A percentile compares a stretch with the other conserved stretches of the same genome.
Conservation (phyloP, 345 rosid genomes). For the Citrus unshiu region DNA sequence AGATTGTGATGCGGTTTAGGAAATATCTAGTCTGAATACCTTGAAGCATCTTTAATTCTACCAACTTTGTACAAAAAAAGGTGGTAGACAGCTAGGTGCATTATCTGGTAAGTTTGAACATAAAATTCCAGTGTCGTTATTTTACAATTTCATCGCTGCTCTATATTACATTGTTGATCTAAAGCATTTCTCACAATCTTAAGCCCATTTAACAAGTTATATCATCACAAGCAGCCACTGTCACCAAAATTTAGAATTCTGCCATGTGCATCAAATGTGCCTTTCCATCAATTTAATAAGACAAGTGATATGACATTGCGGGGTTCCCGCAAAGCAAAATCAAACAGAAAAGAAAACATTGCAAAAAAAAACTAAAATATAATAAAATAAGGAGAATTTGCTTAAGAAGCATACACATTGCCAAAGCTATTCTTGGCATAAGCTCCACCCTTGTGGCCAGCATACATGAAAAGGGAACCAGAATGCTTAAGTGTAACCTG, state of each 20-base stretch:
- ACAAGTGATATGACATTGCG: not conserved
- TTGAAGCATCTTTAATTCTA: not conserved
- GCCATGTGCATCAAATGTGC: not conserved
- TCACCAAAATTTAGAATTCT: not conserved
- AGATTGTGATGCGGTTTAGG: not conserved
- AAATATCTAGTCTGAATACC: not conserved
- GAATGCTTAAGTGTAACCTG: slow-evolving; percentile 97
- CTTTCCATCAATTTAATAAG: too few relatives aligned
- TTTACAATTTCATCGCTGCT: not conserved
- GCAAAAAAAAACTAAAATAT: not conserved
- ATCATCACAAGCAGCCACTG: not conserved
- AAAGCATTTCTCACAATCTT: not conserved
- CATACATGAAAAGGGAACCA: slow-evolving; percentile 98
- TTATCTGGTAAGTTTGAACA: not conserved
- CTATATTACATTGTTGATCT: not conserved
- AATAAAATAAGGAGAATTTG: not conserved
- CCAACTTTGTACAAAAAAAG: not conserved
- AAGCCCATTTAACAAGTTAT: not conserved
- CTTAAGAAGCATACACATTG: slow-evolving; percentile 58
- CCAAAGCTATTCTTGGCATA: slow-evolving; percentile 99
- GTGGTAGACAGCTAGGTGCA: not conserved
- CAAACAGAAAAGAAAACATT: not conserved
- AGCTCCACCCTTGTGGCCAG: slow-evolving; percentile 88
- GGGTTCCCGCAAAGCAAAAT: not conserved
- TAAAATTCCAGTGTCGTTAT: not conserved